Base-by-base conservation (phyloP, 1,284 basidiomycete species). In the Marasmius tenuissimus region DNA sequence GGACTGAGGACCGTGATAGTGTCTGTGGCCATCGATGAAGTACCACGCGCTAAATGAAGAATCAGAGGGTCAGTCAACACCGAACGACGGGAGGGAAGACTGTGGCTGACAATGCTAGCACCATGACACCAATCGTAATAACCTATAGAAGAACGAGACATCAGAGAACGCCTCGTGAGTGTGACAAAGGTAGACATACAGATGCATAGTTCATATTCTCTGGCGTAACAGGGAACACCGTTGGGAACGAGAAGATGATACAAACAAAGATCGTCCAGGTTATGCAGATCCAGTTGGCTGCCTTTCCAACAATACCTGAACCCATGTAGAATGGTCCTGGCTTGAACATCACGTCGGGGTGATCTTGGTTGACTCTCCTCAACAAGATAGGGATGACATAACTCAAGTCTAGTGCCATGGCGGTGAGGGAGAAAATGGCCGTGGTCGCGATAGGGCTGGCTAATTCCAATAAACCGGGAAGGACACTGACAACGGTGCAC, bases 241-340 rank as follows among this genome's bases (percentile, higher is more conserved):
- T 91, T 1, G 92, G 92, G 51, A 94, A 75, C 22, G 88, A 87
- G 73, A 92, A 91, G 64, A 92, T 83, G 37, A 91, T 81, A 57
- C 80, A 83, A 39, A 91, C 81, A 71, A 92, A 91, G 27, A 84
- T 62, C 52, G 87, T 89, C 89, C 89, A 92, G 33, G 74, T 53
- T 50, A 93, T 86, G 66, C 91, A 92, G 56, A 82, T 82, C 20
- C 80, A 63, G 70, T 94, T 94, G 66, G 84, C 82, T 14, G 81
- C 69, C 76, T 81, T 83, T 3, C 90, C 92, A 20, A 94, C 72
- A 62, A 80, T 67, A 0, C 92, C 92, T 58, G 86, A 78, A 22
- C 93, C 93, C 81, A 95, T 87, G 72, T 87, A 91, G 77, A 94
- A 96, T 18, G 94, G 94, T n/a, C 94, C 94, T 0, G 93, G 93